A percentile compares a stretch with the other conserved stretches of the same genome.
Conservation (phyloP, 306 rosid genomes). For the Quercus dentata region DNA sequence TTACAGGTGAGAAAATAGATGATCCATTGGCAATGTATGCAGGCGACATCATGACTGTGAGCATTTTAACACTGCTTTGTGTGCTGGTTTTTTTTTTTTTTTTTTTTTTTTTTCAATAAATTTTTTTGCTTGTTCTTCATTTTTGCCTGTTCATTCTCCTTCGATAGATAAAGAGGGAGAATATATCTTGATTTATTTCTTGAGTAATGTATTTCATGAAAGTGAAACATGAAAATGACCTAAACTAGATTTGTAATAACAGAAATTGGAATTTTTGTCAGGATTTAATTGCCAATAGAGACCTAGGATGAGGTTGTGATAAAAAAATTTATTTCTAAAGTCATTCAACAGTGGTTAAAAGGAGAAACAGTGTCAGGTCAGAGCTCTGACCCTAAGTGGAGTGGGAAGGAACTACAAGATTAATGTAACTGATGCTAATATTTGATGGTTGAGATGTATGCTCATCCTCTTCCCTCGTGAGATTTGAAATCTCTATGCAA, state of each 20-base stretch:
- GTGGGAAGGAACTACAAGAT: background rate
- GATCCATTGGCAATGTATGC: slow-evolving; percentile 97
- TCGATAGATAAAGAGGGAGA: background rate
- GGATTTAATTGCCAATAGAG: background rate
- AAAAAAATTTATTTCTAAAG: background rate
- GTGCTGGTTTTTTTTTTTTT: background rate
- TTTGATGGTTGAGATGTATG: background rate
- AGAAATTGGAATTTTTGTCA: background rate
- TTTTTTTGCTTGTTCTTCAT: background rate
- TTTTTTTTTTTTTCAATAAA: background rate
- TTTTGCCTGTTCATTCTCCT: background rate
- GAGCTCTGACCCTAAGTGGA: background rate
- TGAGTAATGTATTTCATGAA: background rate
- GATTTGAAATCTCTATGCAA: background rate
- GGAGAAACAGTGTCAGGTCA: background rate
- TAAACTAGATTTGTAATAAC: background rate
- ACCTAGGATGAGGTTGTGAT: background rate
- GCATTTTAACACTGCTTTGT: slow-evolving; percentile 32
- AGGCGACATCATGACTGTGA: slow-evolving; percentile 98
- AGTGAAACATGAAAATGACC: background rate
- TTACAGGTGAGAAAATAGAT: slow-evolving; percentile 84
- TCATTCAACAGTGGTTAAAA: background rate
- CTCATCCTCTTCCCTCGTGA: background rate
- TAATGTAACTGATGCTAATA: background rate
- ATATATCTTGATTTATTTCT: background rate